phyloP scores from a whole-genome alignment of 495 filamentous ascomycete genomes.

The Penicillium soppii region DNA sequence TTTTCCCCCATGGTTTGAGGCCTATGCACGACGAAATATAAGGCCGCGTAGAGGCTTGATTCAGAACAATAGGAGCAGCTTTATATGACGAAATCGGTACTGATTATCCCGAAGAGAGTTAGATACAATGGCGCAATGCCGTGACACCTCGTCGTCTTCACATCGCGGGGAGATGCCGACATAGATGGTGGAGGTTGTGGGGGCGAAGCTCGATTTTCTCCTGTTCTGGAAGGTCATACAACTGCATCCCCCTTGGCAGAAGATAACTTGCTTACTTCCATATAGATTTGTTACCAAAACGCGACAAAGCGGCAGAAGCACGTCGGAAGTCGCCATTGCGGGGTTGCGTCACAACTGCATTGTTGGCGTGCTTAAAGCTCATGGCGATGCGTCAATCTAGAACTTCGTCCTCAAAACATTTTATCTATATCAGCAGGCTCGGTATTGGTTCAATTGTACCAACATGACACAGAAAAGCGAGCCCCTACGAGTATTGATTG shows the following conservation, averaged over 20 bases:
- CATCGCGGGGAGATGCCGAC: background rate
- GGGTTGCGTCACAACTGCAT: constrained; percentile 19
- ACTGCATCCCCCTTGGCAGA: background rate
- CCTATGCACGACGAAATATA: background rate
- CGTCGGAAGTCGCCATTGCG: constrained; percentile 15
- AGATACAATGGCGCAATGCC: constrained; percentile 13
- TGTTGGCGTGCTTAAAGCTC: constrained; percentile 25
- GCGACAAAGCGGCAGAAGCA: constrained; percentile 5
- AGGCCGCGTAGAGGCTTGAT: background rate
- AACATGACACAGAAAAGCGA: constrained; percentile 15
- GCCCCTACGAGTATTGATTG: constrained; percentile 40
- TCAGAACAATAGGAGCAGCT: background rate
- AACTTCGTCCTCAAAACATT: background rate
- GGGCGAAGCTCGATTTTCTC: background rate
- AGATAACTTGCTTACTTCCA: background rate
- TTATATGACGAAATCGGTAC: background rate
- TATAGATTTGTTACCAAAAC: background rate
- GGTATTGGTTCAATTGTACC: background rate
- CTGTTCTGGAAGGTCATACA: background rate
- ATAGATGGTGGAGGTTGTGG: background rate
- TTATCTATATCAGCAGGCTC: background rate
- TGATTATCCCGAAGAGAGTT: background rate
- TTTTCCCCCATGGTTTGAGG: background rate
- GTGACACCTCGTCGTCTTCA: constrained; percentile 6
- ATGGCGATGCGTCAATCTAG: background rate